phyloP scores from a whole-genome alignment of 2,329 filamentous ascomycete species.

The Colletotrichum cordylinicola region DNA sequence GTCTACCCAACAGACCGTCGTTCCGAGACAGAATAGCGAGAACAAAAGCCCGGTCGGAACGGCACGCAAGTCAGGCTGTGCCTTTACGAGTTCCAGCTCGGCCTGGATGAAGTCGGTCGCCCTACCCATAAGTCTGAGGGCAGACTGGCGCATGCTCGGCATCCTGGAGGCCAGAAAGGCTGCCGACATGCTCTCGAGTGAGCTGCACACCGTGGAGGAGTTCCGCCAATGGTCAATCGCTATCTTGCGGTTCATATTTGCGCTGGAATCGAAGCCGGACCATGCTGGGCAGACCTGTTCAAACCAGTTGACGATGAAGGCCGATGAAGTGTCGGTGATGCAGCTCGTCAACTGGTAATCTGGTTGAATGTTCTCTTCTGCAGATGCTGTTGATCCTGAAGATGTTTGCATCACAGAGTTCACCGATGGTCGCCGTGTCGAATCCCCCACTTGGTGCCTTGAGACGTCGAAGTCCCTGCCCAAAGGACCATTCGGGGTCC shows the following conservation, averaged over 20 bases:
- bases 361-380: neutral
- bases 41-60: slow-evolving; percentile 41
- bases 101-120: slow-evolving; percentile 39
- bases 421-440: neutral
- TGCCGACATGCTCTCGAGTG: slow-evolving; percentile 47
- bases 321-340: slow-evolving; percentile 32
- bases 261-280: slow-evolving; percentile 45
- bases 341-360: slow-evolving; percentile 20
- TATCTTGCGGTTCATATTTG: slow-evolving; percentile 43
- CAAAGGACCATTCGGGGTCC: neutral
- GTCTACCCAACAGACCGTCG: slow-evolving; percentile 46
- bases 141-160: slow-evolving; percentile 40
- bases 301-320: slow-evolving; percentile 45
- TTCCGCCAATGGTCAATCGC: slow-evolving; percentile 41
- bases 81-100: slow-evolving; percentile 34
- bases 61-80: slow-evolving; percentile 17
- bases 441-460: neutral
- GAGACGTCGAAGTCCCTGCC: neutral
- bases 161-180: slow-evolving; percentile 38
- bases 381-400: neutral
- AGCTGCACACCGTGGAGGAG: slow-evolving; percentile 41
- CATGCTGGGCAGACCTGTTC: slow-evolving; percentile 44
- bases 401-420: neutral
- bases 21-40: slow-evolving; percentile 44
- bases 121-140: slow-evolving; percentile 35